Percentiles rank a stretch among this genome's conserved stretches.
These are phyloP conservation scores for Jacaranda copaia DNA, from an alignment of 257 asterid genomes.

Conservation along the genomic window DNA sequence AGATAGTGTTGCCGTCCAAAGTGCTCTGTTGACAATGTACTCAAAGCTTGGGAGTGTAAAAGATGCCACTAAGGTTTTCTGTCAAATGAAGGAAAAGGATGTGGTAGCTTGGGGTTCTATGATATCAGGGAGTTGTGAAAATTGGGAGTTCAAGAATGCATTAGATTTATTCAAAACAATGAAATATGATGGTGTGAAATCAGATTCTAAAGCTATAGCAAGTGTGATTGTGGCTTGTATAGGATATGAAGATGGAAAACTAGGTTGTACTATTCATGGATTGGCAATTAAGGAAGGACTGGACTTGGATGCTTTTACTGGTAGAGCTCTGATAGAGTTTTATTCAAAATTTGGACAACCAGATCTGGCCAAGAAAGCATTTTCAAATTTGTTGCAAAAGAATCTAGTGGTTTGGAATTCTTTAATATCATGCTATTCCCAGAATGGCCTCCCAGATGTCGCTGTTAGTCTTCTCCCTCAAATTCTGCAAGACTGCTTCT, in stretches of 20 bases:
- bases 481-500: constrained; percentile 58
- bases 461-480: constrained; percentile 68
- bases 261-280: constrained; percentile 70
- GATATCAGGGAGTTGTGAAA: constrained; percentile 65
- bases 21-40: constrained; percentile 86
- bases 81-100: constrained; percentile 67
- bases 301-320: constrained; percentile 61
- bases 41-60: constrained; percentile 62
- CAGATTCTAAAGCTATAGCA: constrained; percentile 64
- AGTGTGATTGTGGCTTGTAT: constrained; percentile 56
- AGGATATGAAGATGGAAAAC: constrained; percentile 42
- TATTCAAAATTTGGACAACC: constrained; percentile 67
- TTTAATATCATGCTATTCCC: constrained; percentile 69
- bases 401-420: constrained; percentile 86
- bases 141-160: constrained; percentile 57
- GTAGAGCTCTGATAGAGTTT: constrained; percentile 67
- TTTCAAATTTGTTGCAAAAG: constrained; percentile 53
- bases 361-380: constrained; percentile 54
- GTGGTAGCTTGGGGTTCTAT: constrained; percentile 89
- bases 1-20: constrained; percentile 58
- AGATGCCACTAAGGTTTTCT: constrained; percentile 59
- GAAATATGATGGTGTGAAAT: constrained; percentile 58
- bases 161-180: constrained; percentile 58
- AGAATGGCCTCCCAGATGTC: constrained; percentile 59
- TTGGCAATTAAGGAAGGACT: constrained; percentile 64